Evolutionary conservation across 768 basidiomycete genomes (phyloP).

Genomic region (Russula olivacea): DNA sequence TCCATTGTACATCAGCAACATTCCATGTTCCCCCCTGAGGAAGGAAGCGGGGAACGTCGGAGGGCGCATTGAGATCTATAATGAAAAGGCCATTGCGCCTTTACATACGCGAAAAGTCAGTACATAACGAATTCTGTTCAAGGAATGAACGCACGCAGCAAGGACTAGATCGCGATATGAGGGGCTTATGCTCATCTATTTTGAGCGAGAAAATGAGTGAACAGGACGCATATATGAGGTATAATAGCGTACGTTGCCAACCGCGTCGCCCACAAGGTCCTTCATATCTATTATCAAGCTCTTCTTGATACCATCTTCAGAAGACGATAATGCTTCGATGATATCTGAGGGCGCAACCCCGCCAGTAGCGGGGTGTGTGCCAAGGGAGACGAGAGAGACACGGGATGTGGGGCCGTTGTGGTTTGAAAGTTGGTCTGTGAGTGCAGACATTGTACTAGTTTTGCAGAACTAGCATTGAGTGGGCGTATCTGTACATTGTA

Average conservation of each 20-base stretch:
- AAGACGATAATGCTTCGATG: slow-evolving; percentile 27
- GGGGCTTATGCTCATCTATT: slow-evolving; percentile 88
- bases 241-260: slow-evolving; percentile 68
- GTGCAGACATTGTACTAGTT: neutral
- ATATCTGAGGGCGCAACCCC: neutral
- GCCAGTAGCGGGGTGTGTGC: neutral
- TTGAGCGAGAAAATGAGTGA: neutral
- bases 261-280: slow-evolving; percentile 70
- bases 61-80: slow-evolving; percentile 84
- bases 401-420: neutral
- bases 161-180: slow-evolving; percentile 83
- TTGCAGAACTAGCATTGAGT: neutral
- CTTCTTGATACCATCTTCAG: slow-evolving; percentile 54
- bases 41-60: slow-evolving; percentile 85
- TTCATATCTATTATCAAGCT: slow-evolving; percentile 77
- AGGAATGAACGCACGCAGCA: slow-evolving; percentile 58
- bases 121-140: neutral
- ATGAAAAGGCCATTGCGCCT: slow-evolving; percentile 89
- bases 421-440: neutral
- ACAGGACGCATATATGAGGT: slow-evolving; percentile 29
- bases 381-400: neutral
- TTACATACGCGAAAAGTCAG: slow-evolving; percentile 3
- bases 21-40: slow-evolving; percentile 98
- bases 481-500: neutral
- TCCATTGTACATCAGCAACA: slow-evolving; percentile 91